A percentile compares a stretch with the other conserved stretches of the same genome.
Conservation (phyloP, 352 stramenopile genomes). For the Globisporangium carolinianum region DNA sequence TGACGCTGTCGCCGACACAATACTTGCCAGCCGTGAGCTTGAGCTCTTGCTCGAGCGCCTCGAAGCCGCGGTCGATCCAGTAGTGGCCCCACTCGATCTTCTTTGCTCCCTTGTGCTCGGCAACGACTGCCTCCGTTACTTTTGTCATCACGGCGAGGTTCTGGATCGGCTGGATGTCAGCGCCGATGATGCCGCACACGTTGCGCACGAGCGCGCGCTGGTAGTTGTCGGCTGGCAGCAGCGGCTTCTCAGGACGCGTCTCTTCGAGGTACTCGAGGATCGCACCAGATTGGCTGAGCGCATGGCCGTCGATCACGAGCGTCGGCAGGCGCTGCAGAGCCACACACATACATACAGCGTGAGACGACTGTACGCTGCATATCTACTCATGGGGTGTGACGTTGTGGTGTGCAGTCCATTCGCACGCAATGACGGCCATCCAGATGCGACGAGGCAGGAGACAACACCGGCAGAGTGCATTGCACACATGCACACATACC, state of each 20-base stretch:
- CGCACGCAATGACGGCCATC: not conserved
- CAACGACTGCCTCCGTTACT: slow-evolving; percentile 28
- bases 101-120: slow-evolving; percentile 39
- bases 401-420: too few relatives aligned
- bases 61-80: slow-evolving; percentile 82
- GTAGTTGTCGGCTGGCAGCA: slow-evolving; percentile 72
- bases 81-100: slow-evolving; percentile 53
- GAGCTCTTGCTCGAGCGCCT: slow-evolving; percentile 69
- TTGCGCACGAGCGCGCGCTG: slow-evolving; percentile 74
- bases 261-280: slow-evolving; percentile 94
- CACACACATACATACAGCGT: not conserved
- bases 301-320: slow-evolving; percentile 69
- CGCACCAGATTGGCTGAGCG: slow-evolving; percentile 78
- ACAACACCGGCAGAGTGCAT: not conserved
- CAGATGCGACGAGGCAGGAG: not conserved
- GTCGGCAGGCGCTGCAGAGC: slow-evolving; percentile 57
- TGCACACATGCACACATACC: slow-evolving; percentile 12
- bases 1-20: slow-evolving; percentile 74
- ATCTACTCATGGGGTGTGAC: too few relatives aligned
- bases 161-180: slow-evolving; percentile 89
- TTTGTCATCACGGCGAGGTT: slow-evolving; percentile 76
- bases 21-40: slow-evolving; percentile 45
- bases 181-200: slow-evolving; percentile 87
- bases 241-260: slow-evolving; percentile 48
- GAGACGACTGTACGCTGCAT: too few relatives aligned